Percentiles rank a stretch among this genome's conserved stretches.
Evolutionary conservation across 768 basidiomycete species (phyloP).

Genomic region (Pleurotus ostreatus): DNA sequence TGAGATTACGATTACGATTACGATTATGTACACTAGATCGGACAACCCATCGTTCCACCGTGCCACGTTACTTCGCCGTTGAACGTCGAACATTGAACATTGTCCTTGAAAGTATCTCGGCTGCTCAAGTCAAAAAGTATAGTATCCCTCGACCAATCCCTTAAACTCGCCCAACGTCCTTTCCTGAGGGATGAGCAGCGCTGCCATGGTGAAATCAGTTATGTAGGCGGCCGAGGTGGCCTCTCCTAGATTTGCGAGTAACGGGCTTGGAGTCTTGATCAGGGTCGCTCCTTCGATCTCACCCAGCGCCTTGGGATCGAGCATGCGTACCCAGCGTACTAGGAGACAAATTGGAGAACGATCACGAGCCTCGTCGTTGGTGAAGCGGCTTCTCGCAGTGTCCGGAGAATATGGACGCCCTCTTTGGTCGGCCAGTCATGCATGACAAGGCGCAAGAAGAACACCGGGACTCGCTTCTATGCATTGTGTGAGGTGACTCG

Average conservation of each 20-base stretch:
- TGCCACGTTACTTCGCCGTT: too few species aligned
- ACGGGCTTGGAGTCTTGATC: not conserved
- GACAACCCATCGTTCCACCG: too few species aligned
- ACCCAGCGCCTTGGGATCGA: not conserved
- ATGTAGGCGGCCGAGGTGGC: slow-evolving; percentile 5
- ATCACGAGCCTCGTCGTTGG: slow-evolving; percentile 21
- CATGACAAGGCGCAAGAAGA: slow-evolving; percentile 41
- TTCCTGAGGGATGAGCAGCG: slow-evolving; percentile 13
- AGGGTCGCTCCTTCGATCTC: not conserved
- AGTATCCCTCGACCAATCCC: not conserved
- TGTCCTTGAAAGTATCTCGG: too few species aligned
- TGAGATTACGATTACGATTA: too few species aligned
- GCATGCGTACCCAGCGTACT: too few species aligned
- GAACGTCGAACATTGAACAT: too few species aligned
- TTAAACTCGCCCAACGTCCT: slow-evolving; percentile 12
- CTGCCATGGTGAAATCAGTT: slow-evolving; percentile 13
- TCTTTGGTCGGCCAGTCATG: slow-evolving; percentile 44
- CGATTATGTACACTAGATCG: too few species aligned
- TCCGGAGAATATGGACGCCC: not conserved
- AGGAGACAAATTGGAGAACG: slow-evolving; percentile 17
- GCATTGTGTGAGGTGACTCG: not conserved
- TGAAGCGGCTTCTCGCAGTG: slow-evolving; percentile 20
- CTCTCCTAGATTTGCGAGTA: slow-evolving; percentile 7
- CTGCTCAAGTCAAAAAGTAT: too few species aligned
- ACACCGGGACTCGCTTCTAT: slow-evolving; percentile 30